Base-by-base conservation (phyloP, 2,329 filamentous ascomycete genomes). In the Diplodia corticola region DNA sequence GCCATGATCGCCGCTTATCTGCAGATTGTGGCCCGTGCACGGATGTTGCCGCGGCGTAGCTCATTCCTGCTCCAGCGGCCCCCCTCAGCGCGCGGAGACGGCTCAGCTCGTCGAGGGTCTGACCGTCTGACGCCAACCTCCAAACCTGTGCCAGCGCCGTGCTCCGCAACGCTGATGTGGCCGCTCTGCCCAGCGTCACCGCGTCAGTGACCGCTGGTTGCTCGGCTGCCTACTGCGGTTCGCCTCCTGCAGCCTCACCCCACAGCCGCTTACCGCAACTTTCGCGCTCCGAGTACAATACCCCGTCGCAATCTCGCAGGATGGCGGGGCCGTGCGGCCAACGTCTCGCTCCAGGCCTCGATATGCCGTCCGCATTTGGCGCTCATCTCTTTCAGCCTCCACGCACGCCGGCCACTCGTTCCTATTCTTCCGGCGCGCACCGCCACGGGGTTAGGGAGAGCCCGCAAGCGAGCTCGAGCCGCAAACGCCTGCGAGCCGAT, bases 401-500 rank as follows among this genome's bases (percentile, higher is more conserved):
- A 33, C 57, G 40, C 15, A 48, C 67, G 37, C 40, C 55, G 44
- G 22, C 63, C 17, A 28, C 63, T 33, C 22, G 44, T 49, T 49
- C 67, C 55, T 50, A 60, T 55, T 55, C 46, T 46, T 40, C 54
- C 64, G 60, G 60, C 51, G 48, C 44, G 50, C 50, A 63, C 66
- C 54, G 51, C 40, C 51, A 51, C 51, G 28, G 46, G 61, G 61
- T 54, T 37, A 59, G 33, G 49, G 48, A 33, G 51, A 49, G 44
- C 37, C 33, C 28, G 28, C 24, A 46, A 49, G 48, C 48, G 60
- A 51, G 46, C 57, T 55, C 51, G 26, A 65, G 63, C 55, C 65
- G 53, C 51, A 68, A 68, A 64, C 67, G 67, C 48, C 61, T 65
- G 40, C 64, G 67, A 64, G 51, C 60, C 64, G 64, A 55, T 57